phyloP scores from a whole-genome alignment of 2,329 filamentous ascomycete genomes.

The Apiospora koreana region DNA sequence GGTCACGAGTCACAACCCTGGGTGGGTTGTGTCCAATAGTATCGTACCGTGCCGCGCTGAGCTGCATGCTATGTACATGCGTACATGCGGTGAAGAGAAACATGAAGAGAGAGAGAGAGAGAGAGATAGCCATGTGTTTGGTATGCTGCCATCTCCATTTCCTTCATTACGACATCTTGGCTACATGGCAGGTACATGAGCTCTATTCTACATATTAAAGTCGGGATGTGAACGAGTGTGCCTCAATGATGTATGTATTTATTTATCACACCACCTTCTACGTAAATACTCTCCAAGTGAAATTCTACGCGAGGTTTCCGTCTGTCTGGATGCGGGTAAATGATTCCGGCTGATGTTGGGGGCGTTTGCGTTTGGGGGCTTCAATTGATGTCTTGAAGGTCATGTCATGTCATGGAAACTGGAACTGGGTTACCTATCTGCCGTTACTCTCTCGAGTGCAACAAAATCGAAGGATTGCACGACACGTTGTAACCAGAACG shows the following conservation, averaged over 20 bases:
- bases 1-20: not conserved
- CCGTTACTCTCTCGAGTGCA: not conserved
- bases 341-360: not conserved
- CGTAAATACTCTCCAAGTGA: too few species aligned
- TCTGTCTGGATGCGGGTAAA: not conserved
- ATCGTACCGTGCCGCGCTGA: not conserved
- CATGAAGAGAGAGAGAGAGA: too few species aligned
- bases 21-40: not conserved
- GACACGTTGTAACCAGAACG: not conserved
- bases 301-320: not conserved
- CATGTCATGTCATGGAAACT: too few species aligned
- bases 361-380: too few species aligned
- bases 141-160: not conserved
- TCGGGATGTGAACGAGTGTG: not conserved
- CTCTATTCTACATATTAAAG: too few species aligned
- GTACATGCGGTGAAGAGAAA: not conserved
- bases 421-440: not conserved
- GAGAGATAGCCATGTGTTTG: not conserved
- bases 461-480: not conserved
- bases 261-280: not conserved
- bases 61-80: not conserved
- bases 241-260: too few species aligned
- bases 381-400: not conserved
- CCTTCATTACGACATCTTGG: not conserved
- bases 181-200: not conserved